Evolutionary conservation across 371 early-diverging fungal species (phyloP).

Genomic region (Apophysomyces sp.): DNA sequence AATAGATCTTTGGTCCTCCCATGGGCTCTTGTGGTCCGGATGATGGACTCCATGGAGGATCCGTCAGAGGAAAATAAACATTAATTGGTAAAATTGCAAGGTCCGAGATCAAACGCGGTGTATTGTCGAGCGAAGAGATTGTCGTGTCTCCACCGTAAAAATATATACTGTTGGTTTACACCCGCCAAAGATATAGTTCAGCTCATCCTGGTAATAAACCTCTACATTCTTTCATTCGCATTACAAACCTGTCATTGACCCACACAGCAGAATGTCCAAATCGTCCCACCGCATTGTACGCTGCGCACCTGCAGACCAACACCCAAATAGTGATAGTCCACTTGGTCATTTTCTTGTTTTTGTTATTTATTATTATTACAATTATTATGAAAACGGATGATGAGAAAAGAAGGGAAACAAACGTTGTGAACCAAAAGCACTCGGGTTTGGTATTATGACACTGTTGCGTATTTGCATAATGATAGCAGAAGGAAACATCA

Average conservation of each 20-base stretch:
- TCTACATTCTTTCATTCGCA: too few species aligned
- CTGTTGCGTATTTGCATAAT: background rate
- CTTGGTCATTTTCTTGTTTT: background rate
- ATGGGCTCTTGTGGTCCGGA: constrained; percentile 38
- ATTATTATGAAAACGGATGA: background rate
- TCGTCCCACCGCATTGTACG: constrained; percentile 22
- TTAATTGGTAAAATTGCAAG: constrained; percentile 35
- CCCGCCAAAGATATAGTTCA: too few species aligned
- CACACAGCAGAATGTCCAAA: constrained; percentile 28
- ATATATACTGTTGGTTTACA: constrained; percentile 34
- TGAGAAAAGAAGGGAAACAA: background rate
- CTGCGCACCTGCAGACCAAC: background rate
- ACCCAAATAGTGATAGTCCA: background rate
- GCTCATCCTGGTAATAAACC: too few species aligned
- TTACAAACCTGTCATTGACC: constrained; percentile 22
- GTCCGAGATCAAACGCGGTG: constrained; percentile 37
- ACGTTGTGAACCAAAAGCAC: background rate
- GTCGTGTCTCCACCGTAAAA: constrained; percentile 47
- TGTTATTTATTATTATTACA: background rate
- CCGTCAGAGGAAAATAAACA: constrained; percentile 23
- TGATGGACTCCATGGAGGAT: constrained; percentile 39
- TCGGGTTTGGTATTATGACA: background rate
- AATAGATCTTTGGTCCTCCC: constrained; percentile 40
- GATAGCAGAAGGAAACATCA: background rate
- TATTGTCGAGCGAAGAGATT: constrained; percentile 20